Base-by-base conservation (phyloP, 192 early-diverging fungal genomes). In the Coemansia sp. region DNA sequence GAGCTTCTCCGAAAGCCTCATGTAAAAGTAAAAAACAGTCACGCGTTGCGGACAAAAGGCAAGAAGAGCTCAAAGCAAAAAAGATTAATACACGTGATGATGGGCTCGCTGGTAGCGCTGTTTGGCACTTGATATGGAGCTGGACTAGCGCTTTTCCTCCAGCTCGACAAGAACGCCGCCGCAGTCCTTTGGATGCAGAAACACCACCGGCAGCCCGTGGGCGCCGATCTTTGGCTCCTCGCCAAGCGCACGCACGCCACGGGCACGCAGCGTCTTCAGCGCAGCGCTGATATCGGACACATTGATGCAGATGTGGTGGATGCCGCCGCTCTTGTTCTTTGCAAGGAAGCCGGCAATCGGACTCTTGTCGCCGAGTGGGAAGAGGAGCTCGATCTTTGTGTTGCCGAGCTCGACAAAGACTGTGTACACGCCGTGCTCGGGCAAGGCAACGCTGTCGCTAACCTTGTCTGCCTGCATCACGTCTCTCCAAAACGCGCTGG, bases 401-500 rank as follows among this genome's bases (percentile, higher is more conserved):
- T 94, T 93, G 8, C 90, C 92, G 52, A 94, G 82, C 65, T 91
- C 85, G 4, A 94, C 89, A 84, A 94, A 94, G 3, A 94, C 90
- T 2, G 92, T 94, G 75, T 89, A 91, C 11, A 94, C 92, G 19
- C 92, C 92, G 71, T 94, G 92, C 60, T 94, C 90, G 11, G 91
- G 91, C 49, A 89, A 73, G 21, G 89, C 86, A 42, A 88, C 86
- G 56, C 85, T 84, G 40, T 85, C 90, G 69, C 88, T 89, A 71
- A 91, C 89, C 49, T 86, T 68, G 37, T 86, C 91, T 3, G 88
- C 87, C 19, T 68, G 63, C 83, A 94, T 76, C 21, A 93, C 77
- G 60, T 90, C 78, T 51, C 81, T 80, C 78, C 92, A 94, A 67
- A 94, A 94, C 11, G 72, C 58, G 5, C 85, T 74, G 6, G 91